Base-by-base conservation (phyloP, 1,284 basidiomycete genomes). In the Neolentinus lepideus region DNA sequence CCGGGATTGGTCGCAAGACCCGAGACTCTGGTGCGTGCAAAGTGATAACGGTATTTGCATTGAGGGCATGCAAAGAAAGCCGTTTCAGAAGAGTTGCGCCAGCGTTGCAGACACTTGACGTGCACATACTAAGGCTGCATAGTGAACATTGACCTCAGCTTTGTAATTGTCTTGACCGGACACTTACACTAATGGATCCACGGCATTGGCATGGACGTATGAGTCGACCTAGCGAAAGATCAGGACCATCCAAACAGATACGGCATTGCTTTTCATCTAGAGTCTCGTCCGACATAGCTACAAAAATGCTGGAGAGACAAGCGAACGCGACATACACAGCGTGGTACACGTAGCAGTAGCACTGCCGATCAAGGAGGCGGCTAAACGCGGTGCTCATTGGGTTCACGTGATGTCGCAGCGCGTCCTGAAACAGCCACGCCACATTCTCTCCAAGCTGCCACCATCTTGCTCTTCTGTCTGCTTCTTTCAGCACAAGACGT, bases 151-250 rank as follows among this genome's bases (percentile, higher is more conserved):
- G 22, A 50, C 22, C 22, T 50, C 47, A 29, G 27, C 24, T 10
- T 21, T 3, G n/a, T 16, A 8, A 12, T 3, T 26, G 27, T 26
- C 19, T 52, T 52, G 31, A 52, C 35, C 9, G 56, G 27, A 24
- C 10, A 73, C 85, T 67, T 68, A 90, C 88, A 60, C 82, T 85
- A 54, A 91, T 89, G n/a, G 85, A 83, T 27, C 89, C 89, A 59
- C 78, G 84, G 70, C 88, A 92, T 1, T 85, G 76, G 67, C 89
- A 91, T 4, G 89, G 88, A 35, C 83, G 79, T 61, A 90, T 88
- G 57, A 90, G 78, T 55, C 81, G 77, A 4, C 88, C 88, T 33
- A 85, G 73, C 54, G 80, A 75, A 3, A 65, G 69, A 62, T 87
- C 85, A 48, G 77, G 74, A 11, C 83, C 81, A 55, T 88, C 88